Percentiles rank a stretch among this genome's conserved stretches.
Conservation (phyloP, 805 yeast species). For the Saturnispora halmiae region DNA sequence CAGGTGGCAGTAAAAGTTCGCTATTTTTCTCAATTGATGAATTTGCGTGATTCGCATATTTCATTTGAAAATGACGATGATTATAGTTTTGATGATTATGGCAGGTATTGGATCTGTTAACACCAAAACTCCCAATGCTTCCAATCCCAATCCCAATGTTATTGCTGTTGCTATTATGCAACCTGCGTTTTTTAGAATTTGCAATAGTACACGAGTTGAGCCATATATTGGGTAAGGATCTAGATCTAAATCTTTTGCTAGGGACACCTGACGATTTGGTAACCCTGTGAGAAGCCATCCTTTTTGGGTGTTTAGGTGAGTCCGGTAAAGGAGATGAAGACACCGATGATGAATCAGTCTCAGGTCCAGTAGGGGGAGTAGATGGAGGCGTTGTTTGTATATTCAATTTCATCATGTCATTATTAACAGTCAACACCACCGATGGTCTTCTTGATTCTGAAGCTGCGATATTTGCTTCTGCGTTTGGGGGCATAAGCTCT, state of each 20-base stretch:
- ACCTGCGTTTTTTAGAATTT: no score
- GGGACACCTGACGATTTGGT: no score
- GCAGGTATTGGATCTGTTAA: constrained; percentile 29
- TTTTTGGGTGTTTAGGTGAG: not conserved
- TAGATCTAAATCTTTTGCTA: constrained; percentile 26
- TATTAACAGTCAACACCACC: constrained; percentile 19
- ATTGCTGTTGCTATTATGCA: no score
- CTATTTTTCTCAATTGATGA: constrained; percentile 7
- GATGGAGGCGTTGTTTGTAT: not conserved
- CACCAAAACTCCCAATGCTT: no score
- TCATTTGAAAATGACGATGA: no score
- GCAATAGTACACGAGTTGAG: constrained; percentile 13
- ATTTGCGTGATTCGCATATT: no score
- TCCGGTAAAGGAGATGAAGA: not conserved
- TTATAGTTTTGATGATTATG: constrained; percentile 11
- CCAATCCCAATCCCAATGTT: no score
- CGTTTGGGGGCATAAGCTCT: not conserved
- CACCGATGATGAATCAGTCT: not conserved
- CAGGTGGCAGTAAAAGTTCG: constrained; percentile 53
- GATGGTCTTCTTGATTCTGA: constrained; percentile 26
- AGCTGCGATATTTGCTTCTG: constrained; percentile 7
- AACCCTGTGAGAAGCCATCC: no score
- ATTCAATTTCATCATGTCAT: not conserved
- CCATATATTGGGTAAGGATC: constrained; percentile 30
- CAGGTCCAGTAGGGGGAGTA: no score